Conservation (phyloP, 2,329 filamentous ascomycete genomes). For the Emmonsiellopsis sp. region DNA sequence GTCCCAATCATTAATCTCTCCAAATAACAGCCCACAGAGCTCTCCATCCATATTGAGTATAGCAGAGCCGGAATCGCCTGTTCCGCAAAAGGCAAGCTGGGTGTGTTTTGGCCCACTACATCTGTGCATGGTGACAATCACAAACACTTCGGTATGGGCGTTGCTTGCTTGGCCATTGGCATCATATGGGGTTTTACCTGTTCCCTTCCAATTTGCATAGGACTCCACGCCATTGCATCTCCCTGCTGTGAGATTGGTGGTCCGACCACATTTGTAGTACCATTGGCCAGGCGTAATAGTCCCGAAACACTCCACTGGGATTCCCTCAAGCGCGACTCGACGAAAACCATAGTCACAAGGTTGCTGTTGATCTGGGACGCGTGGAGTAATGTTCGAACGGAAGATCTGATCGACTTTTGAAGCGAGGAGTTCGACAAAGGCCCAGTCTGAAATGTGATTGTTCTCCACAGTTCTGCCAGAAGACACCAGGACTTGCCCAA, state of each 20-base stretch:
- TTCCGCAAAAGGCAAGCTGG: neutral
- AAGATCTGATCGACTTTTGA: neutral
- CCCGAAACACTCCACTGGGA: no score
- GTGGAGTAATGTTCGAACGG: neutral
- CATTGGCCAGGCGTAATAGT: neutral
- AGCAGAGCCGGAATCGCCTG: neutral
- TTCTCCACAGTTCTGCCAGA: neutral
- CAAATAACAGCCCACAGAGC: neutral
- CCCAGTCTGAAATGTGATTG: neutral
- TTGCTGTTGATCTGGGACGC: no score
- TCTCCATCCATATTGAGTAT: neutral
- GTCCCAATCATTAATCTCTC: neutral
- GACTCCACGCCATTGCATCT: neutral
- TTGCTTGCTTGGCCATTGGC: no score
- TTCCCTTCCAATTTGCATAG: neutral
- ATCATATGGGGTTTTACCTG: neutral
- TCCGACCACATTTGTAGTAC: neutral
- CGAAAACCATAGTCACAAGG: no score
- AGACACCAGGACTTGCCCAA: neutral
- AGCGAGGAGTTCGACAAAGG: neutral
- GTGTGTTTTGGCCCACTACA: rapidly evolving
- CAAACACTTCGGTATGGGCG: neutral
- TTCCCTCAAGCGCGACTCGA: no score
- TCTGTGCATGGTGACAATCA: neutral
- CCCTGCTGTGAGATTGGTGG: neutral